These are phyloP conservation scores for Jimgerdemannia lactiflua DNA, from an alignment of 192 early-diverging fungal genomes.

Conservation along the genomic window DNA sequence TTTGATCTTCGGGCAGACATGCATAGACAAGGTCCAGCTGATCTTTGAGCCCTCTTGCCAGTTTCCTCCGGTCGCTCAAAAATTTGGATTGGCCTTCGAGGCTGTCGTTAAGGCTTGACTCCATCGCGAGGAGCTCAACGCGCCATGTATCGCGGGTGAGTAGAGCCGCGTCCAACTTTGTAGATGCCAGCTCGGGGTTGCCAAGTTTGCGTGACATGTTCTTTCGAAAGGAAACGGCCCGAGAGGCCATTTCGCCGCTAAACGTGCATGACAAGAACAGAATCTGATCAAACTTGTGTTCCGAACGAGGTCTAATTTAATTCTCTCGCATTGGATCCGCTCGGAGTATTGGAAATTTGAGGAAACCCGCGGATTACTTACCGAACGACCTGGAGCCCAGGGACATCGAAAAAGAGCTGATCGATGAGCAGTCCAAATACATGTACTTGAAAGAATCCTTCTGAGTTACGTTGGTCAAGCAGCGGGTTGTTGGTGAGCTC, in stretches of 20 bases:
- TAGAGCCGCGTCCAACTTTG: background rate
- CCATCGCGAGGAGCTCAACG: background rate
- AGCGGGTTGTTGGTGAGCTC: background rate
- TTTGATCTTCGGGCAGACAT: background rate
- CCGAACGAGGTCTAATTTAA: no score
- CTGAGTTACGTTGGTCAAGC: background rate
- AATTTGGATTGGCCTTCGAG: background rate
- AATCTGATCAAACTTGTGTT: background rate
- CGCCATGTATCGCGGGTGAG: background rate
- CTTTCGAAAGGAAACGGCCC: background rate
- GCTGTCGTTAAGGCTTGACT: background rate
- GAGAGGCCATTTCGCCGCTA: background rate
- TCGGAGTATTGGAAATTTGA: no score
- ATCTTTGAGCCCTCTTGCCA: background rate
- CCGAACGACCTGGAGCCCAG: background rate
- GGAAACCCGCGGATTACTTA: background rate
- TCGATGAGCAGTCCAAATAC: background rate
- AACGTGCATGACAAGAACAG: background rate
- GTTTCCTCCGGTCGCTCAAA: background rate
- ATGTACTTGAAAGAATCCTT: background rate
- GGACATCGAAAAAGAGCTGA: background rate
- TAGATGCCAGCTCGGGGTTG: background rate
- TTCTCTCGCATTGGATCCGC: no score
- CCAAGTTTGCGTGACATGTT: background rate
- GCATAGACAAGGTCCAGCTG: background rate